Base-by-base conservation (phyloP, 345 rosid species). In the Lumnitzera racemosa region DNA sequence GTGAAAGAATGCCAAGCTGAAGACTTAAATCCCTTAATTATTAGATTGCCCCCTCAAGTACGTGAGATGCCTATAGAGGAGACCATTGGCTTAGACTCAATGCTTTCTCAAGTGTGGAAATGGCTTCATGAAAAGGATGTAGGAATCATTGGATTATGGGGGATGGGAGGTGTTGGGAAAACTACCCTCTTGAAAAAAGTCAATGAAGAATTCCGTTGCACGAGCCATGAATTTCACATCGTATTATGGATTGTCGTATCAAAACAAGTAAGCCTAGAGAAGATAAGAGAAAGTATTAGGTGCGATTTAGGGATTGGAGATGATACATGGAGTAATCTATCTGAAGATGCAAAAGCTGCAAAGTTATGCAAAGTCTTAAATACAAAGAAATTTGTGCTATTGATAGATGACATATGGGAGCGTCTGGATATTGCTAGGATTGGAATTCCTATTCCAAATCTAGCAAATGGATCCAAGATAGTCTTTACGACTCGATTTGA, bases 121-220 rank as follows among this genome's bases (percentile, higher is more conserved):
- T 53, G 57, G n/a, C 15, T 72, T 11, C 13, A 24, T 17, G 56
- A 53, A 4, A 16, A 12, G 13, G 48, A 4, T 41, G 49, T 51
- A n/a, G 63, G 60, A 13, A 54, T 50, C 12, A 31, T 71, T 23
- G 71, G 76, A 47, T 7, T 72, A 23, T 51, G 54, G 25, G 76
- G 71, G 27, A 47, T 56, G 25, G 68, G 70, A 16, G 70, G 71
- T 3, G 64, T 54, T 24, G 69, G 75, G 46, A 67, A 62, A 62
- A 71, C 64, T 15, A 56, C 72, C 54, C 59, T 65, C 15, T n/a
- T 75, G 55, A 61, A 51, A 13, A 16, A 63, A 47, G 46, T 75
- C 46, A 53, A 61, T 56, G 63, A 61, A 7, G 23, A 55, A 1
- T 54, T 75, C 3, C 54, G 49, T 13, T 27, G 9, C 6, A 15